Conservation (phyloP, 2,329 filamentous ascomycete species). For the Fusarium siculi region DNA sequence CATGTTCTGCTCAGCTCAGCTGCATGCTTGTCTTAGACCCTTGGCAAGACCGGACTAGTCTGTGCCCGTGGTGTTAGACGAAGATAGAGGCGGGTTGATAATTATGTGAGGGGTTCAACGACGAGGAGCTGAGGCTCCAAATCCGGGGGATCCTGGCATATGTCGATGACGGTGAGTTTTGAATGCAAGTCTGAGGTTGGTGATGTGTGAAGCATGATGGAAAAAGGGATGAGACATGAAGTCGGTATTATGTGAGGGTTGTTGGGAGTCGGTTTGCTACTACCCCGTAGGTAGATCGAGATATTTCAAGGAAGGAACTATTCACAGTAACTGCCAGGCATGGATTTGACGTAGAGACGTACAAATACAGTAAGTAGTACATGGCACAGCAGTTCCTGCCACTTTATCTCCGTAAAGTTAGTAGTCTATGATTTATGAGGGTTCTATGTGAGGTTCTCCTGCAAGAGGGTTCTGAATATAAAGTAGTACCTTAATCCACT, state of each 20-base stretch:
- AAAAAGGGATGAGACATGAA: slow-evolving; percentile 27
- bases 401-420: background rate
- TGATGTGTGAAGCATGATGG: background rate
- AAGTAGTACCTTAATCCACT: background rate
- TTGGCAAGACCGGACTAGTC: slow-evolving; percentile 8
- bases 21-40: slow-evolving; percentile 33
- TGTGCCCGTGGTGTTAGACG: background rate
- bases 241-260: background rate
- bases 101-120: slow-evolving; percentile 26
- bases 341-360: background rate
- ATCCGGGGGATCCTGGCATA: slow-evolving; percentile 15
- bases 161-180: slow-evolving; percentile 4
- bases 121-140: slow-evolving; percentile 21
- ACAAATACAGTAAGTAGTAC: background rate
- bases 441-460: background rate
- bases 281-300: background rate
- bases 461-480: background rate
- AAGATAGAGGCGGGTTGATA: slow-evolving; percentile 1
- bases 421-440: no score
- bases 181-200: background rate
- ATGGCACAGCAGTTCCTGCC: background rate
- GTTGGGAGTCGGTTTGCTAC: background rate
- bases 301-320: background rate
- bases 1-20: background rate
- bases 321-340: background rate